These are phyloP conservation scores for Metschnikowia colocasiae DNA, from an alignment of 805 yeast genomes.

Conservation along the genomic window DNA sequence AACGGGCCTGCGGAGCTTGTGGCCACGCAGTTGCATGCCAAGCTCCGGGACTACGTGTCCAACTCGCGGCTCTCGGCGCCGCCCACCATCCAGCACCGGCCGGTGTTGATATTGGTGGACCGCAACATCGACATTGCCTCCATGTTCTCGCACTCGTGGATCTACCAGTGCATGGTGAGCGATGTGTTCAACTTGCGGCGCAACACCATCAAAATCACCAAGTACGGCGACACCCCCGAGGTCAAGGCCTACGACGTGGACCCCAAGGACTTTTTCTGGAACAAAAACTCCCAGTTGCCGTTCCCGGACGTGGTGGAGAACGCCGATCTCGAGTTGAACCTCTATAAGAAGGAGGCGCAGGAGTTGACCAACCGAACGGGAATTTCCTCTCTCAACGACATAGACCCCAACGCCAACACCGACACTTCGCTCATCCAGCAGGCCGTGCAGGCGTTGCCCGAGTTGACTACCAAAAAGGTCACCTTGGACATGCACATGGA, in stretches of 20 bases:
- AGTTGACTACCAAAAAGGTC: conserved; percentile 80
- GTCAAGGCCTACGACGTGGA: conserved; percentile 77
- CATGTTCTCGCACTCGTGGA: conserved; percentile 97
- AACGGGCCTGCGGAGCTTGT: conserved; percentile 96
- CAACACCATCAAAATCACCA: conserved; percentile 69
- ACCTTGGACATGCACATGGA: conserved; percentile 97
- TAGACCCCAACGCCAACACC: conserved; percentile 53
- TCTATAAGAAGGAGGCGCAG: conserved; percentile 83
- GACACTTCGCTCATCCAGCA: conserved; percentile 71
- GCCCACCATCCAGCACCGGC: conserved; percentile 46
- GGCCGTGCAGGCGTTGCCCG: conserved; percentile 91
- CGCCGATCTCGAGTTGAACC: conserved; percentile 77
- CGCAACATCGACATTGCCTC: conserved; percentile 86
- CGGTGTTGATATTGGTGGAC: conserved; percentile 79
- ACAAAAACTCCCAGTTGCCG: conserved; percentile 75
- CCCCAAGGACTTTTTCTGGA: conserved; percentile 93
- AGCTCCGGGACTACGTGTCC: conserved; percentile 78
- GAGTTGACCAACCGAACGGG: conserved; percentile 78
- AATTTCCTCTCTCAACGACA: conserved; percentile 66
- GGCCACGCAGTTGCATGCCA: conserved; percentile 80
- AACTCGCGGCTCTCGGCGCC: conserved; percentile 46
- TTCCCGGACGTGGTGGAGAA: conserved; percentile 99
- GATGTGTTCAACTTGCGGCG: conserved; percentile 82
- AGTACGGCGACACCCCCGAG: conserved; percentile 26
- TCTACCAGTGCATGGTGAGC: conserved; percentile 92